Percentiles rank a stretch among this genome's conserved stretches.
phyloP scores from a whole-genome alignment of 2,329 filamentous ascomycete genomes.

The Xylariomycetidae sp. region DNA sequence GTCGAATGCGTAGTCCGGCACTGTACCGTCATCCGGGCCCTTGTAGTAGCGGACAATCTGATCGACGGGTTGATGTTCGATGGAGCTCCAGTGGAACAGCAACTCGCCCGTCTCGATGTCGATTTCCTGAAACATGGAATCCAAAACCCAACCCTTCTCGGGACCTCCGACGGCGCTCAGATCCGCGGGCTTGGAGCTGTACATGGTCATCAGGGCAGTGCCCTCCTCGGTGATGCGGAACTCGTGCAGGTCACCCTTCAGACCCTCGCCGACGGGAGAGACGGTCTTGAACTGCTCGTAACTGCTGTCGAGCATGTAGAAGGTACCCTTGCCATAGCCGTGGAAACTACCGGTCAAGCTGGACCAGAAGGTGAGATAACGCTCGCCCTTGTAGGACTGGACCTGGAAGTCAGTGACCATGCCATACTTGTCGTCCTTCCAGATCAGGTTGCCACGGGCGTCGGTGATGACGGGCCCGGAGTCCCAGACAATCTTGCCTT shows the following conservation, averaged over 20 bases:
- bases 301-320: conserved; percentile 26
- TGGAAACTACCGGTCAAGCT: conserved; percentile 18
- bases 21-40: conserved; percentile 13
- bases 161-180: conserved; percentile 14
- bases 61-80: conserved; percentile 9
- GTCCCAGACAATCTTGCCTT: conserved; percentile 13
- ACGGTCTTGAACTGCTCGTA: conserved; percentile 32
- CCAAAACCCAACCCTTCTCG: conserved; percentile 12
- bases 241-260: conserved; percentile 24
- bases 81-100: conserved; percentile 16
- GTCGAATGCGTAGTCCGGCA: conserved; percentile 23
- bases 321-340: conserved; percentile 16
- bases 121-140: conserved; percentile 16
- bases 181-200: conserved; percentile 14
- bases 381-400: conserved; percentile 26
- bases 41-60: conserved; percentile 11
- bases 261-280: conserved; percentile 20
- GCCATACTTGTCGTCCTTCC: conserved; percentile 11
- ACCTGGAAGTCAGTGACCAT: conserved; percentile 14
- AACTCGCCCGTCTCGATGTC: conserved; percentile 16
- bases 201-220: conserved; percentile 14
- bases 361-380: conserved; percentile 31
- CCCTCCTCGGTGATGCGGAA: conserved; percentile 14
- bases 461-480: conserved; percentile 12
- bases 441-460: conserved; percentile 13